phyloP scores from a whole-genome alignment of 345 rosid genomes.

The Populus simonii region DNA sequence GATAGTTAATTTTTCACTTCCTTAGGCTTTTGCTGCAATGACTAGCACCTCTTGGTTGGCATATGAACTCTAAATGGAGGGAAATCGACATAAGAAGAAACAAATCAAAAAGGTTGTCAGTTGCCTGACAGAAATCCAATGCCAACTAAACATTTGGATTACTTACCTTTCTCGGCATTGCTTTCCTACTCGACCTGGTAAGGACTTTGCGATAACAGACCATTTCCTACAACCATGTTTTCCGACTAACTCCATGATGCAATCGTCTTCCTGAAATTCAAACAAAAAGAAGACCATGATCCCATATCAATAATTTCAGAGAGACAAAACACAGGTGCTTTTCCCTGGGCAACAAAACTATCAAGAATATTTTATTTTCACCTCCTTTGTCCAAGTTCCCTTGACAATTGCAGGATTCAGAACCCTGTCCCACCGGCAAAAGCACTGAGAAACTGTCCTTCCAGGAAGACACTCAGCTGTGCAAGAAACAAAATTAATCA shows the following conservation, averaged over 20 bases:
- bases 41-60: neutral
- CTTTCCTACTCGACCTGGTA: conserved; percentile 28
- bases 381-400: conserved; percentile 34
- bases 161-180: conserved; percentile 34
- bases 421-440: conserved; percentile 31
- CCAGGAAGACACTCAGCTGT: conserved; percentile 28
- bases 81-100: neutral
- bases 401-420: conserved; percentile 27
- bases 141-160: neutral
- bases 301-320: neutral
- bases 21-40: too few species aligned
- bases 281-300: neutral
- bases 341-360: neutral
- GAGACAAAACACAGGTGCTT: neutral
- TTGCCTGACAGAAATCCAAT: neutral
- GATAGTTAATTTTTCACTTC: too few species aligned
- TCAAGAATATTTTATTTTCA: conserved; percentile 4
- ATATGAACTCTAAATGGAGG: neutral
- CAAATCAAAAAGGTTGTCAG: neutral
- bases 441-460: conserved; percentile 29
- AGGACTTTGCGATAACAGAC: conserved; percentile 27
- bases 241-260: conserved; percentile 11
- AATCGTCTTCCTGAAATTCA: conserved; percentile 28
- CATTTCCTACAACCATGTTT: conserved; percentile 20
- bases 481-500: neutral